Evolutionary conservation across 73 alveolate genomes (phyloP), one percentile per base, ranked within the genome.

Genomic region (Paramecium tetraurelia): DNA sequence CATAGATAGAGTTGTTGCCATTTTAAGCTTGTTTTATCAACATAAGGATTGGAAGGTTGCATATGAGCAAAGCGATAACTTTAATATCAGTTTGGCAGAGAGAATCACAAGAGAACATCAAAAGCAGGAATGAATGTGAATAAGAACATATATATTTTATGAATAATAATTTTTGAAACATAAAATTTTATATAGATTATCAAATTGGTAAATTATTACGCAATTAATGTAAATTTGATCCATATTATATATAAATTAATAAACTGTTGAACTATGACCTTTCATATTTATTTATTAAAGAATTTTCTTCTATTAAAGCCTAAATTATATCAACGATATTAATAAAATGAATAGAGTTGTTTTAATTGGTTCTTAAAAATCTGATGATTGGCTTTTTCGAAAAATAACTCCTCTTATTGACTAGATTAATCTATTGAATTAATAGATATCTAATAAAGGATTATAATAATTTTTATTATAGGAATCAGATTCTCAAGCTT

Each of bases 1-100:
- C 40, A 76, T 76, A 16, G 89, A 76, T 76, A 76, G 70, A 21
- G 89, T 76, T 18, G 70, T 76, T 40, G 68, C 71, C n/a, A 76
- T 76, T 2, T 76, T 76, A 22, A 76, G 89, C 20, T 20, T 76
- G 7, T 76, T 33, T 76, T 5, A 20, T 21, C 3, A 36, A 40
- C 33, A 18, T 24, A 80, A 80, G 22, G 72, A 80, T 80, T 80
- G 90, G 90, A 22, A 80, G 35, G 24, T 27, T 14, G 90, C 90
- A 5, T 80, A 80, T 22, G 72, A 80, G 2, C 29, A 80, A 22
- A 48, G 76, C 24, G 90, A 43, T 22, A 24, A 43, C 20, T 80
- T 80, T 20, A 80, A 80, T 80, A 46, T 44, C 29, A 46, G 90
- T 18, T 22, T 80, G 7, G 90, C 57, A 7, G 90, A 80, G 44